Evolutionary conservation across 2,329 filamentous ascomycete genomes (phyloP).

Genomic region (Penicillium sp.): DNA sequence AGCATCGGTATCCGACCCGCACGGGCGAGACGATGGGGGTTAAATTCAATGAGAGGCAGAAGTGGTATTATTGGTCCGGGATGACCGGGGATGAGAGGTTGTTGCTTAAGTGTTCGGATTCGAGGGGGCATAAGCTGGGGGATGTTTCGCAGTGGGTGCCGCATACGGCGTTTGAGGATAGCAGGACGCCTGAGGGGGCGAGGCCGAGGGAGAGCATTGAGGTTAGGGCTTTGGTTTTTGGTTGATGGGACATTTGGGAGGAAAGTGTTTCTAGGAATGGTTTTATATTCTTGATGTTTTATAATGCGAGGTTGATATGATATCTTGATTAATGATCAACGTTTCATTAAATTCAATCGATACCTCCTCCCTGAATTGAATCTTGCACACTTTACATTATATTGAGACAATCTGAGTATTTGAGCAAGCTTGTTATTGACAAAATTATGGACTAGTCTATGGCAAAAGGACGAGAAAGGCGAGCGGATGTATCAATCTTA

Average conservation of each 20-base stretch:
- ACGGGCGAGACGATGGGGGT: conserved; percentile 75
- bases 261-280: background rate
- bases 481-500: too few relatives aligned
- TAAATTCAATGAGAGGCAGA: conserved; percentile 60
- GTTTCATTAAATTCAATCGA: too few relatives aligned
- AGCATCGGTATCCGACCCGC: conserved; percentile 72
- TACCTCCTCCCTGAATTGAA: too few relatives aligned
- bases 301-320: background rate
- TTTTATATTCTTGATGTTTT: background rate
- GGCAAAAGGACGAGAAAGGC: too few relatives aligned
- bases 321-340: too few relatives aligned
- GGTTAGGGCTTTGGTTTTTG: conserved; percentile 82
- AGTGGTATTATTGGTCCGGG: conserved; percentile 79
- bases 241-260: conserved; percentile 35
- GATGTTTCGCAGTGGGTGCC: conserved; percentile 54
- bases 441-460: too few relatives aligned
- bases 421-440: too few relatives aligned
- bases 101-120: conserved; percentile 76
- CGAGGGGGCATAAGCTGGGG: conserved; percentile 49
- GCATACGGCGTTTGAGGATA: conserved; percentile 79
- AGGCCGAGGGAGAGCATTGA: conserved; percentile 84
- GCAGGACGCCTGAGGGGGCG: conserved; percentile 68
- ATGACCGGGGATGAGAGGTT: conserved; percentile 74
- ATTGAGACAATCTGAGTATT: too few relatives aligned
- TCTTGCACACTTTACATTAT: too few relatives aligned